Evolutionary conservation across 495 filamentous ascomycete species (phyloP), one percentile per base, ranked within the genome.

Genomic region (Peziza echinospora): DNA sequence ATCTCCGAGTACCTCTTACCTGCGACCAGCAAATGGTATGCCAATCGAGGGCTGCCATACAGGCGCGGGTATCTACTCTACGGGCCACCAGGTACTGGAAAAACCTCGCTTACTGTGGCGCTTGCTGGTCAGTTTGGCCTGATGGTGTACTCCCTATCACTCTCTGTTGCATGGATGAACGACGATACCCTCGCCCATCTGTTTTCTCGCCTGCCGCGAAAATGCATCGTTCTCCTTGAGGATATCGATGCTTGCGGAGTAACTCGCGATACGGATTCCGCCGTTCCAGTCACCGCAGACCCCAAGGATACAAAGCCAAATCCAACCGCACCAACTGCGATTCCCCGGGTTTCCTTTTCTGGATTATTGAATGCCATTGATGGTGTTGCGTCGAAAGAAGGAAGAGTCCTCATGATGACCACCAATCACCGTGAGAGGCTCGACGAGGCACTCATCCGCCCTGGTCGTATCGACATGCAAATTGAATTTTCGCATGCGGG

Each of bases 1-100:
- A 82, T 93, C 59, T 84, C 84, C 60, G 84, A 93, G 53, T 94
- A 87, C 53, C 64, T 93, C 5, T 76, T 84, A 47, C 77, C 80
- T 0, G 65, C 68, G 1, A 85, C 78, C 1, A 65, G 76, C 5
- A 63, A 67, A 13, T 89, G 81, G 82, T 89, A 89, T 51, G 73
- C 78, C 0, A 75, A 76, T 43, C 69, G 82, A 0, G 84, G 89
- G 5, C 92, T 97, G 52, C 89, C 89, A 1, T 97, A 96, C 51
- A 76, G 89, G 25, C 70, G 89, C 19, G 89, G 89, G 1, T 97
- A 96, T 62, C 69, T 97, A 30, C 71, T 97, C 4, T 77, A 82
- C 54, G 78, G 78, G 0, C 77, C 79, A 17, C 56, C 56, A 3
- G 55, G 55, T 6, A 59, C 56, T 7, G 74, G 74, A 21, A 78